Evolutionary conservation across 2,329 filamentous ascomycete genomes (phyloP), one percentile per base, ranked within the genome.

Genomic region (Cladophialophora psammophila): DNA sequence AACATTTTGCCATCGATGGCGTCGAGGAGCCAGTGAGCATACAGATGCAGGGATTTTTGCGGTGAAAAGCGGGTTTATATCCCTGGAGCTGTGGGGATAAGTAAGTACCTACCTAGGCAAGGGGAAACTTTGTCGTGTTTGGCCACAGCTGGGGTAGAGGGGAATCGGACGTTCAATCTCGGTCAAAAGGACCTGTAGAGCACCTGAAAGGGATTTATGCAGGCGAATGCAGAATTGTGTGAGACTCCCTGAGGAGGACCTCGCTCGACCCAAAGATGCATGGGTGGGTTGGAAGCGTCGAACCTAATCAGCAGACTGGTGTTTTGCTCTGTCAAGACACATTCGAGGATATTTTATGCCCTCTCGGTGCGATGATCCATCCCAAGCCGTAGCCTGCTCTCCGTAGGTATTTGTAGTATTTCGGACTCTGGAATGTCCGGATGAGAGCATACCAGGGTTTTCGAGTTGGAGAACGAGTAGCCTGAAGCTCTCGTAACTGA

Each of bases 61-160:
- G 45, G 45, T 31, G 45, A 31, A 50, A 50, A 50, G 45, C 45
- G 45, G 45, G 45, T 50, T 50, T 50, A 20, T 12, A 7, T 31
- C 45, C 45, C 45, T 50, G 7, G 20, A 10, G 45, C 45, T 50
- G 45, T 50, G 45, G 45, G 20, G 45, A 31, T 50, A 5, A 20
- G 18, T 50, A 5, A 20, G 18, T 13, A 50, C 45, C 45, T 50
- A 50, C 18, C 45, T 50, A 50, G 45, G 45, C 18, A 50, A 50
- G 20, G 45, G 20, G 18, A 50, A 20, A 18, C 45, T 18, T 31
- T 12, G 45, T 50, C 20, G 26, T 12, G 20, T 26, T 20, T 50
- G 45, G 45, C 20, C 18, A 31, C 45, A 50, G 18, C 18, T 31
- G 45, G 45, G 20, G 45, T 50, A 31, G 45, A 31, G 42, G 45